Percentiles rank a stretch among this genome's conserved stretches.
Conservation (phyloP, 208 protist species). For the Crithidia expoeki region DNA sequence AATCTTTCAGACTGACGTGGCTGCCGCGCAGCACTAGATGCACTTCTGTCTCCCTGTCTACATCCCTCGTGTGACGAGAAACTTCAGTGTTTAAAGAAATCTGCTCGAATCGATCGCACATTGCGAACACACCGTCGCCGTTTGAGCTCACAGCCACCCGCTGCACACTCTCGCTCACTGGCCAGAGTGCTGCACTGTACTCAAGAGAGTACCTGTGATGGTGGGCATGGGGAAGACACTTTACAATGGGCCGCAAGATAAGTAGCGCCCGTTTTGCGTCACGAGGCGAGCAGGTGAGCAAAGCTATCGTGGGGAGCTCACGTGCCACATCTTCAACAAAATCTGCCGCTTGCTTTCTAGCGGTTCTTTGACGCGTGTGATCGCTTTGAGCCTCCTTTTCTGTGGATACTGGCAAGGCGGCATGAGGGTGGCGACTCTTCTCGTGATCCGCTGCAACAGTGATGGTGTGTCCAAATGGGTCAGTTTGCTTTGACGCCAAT, state of each 20-base stretch:
- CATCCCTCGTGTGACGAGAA: too few species aligned
- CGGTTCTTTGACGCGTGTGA: background rate
- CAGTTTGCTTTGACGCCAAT: background rate
- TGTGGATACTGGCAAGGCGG: background rate
- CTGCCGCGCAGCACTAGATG: conserved; percentile 23
- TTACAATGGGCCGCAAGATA: conserved; percentile 23
- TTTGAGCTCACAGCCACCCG: conserved; percentile 14
- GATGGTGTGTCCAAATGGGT: background rate
- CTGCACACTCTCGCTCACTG: conserved; percentile 27
- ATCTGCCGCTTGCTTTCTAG: background rate
- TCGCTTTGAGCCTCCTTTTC: background rate
- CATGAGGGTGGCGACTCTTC: background rate
- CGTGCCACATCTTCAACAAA: background rate
- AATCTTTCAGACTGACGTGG: background rate
- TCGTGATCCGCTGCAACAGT: background rate
- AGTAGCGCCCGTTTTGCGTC: conserved; percentile 10
- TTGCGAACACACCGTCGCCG: conserved; percentile 16
- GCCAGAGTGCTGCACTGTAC: conserved; percentile 7
- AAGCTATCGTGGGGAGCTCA: conserved; percentile 26
- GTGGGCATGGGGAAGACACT: too few species aligned
- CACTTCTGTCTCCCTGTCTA: background rate
- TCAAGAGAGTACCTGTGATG: background rate
- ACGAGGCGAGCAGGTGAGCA: conserved; percentile 15
- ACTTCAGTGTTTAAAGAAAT: background rate
- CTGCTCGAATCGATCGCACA: conserved; percentile 10